Conservation (phyloP, 768 basidiomycete species). For the Coprinopsis marcescibilis region DNA sequence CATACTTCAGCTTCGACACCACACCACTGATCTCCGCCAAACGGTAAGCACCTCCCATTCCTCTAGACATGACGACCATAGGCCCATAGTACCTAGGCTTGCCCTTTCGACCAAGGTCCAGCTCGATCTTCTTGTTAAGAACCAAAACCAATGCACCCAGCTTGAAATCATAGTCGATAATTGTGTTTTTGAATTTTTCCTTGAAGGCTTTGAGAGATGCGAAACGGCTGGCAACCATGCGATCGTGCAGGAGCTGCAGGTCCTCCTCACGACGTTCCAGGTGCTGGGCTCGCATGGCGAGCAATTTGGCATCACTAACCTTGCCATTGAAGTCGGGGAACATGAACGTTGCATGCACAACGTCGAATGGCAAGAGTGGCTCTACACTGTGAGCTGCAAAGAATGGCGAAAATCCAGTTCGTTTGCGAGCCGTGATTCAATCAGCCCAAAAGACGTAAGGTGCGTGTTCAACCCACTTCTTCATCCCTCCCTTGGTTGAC, state of each 20-base stretch:
- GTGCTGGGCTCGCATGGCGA: conserved; percentile 10
- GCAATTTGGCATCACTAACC: conserved; percentile 11
- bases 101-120: too few relatives aligned
- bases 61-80: too few relatives aligned
- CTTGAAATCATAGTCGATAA: conserved; percentile 22
- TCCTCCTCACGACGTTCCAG: conserved; percentile 16
- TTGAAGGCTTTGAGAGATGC: conserved; percentile 22
- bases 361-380: conserved; percentile 22
- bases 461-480: conserved; percentile 21
- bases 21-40: too few relatives aligned
- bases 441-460: conserved; percentile 26
- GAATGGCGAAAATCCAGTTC: conserved; percentile 27
- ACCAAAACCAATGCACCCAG: conserved; percentile 29
- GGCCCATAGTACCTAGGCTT: too few relatives aligned
- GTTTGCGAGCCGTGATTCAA: conserved; percentile 18
- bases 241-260: conserved; percentile 6
- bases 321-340: background rate
- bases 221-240: conserved; percentile 7
- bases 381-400: conserved; percentile 22
- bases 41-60: too few relatives aligned
- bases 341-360: conserved; percentile 17
- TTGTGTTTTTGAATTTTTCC: conserved; percentile 15
- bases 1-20: too few relatives aligned
- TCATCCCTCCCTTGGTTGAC: conserved; percentile 16
- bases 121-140: conserved; percentile 27